Evolutionary conservation across 2,329 filamentous ascomycete genomes (phyloP).

Genomic region (Alternaria sp.): DNA sequence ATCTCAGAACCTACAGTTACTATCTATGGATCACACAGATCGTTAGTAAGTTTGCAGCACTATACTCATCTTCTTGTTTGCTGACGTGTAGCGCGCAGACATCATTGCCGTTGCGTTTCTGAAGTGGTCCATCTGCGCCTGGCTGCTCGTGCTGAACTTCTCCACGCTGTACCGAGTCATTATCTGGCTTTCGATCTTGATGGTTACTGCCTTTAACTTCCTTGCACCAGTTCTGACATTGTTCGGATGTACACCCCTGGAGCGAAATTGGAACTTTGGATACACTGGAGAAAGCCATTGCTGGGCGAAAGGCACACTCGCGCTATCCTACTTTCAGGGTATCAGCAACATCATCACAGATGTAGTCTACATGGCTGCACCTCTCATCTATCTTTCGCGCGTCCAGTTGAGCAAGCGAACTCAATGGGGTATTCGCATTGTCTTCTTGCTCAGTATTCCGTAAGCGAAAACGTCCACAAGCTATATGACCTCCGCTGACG

Average conservation of each 20-base stretch:
- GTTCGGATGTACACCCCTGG: conserved; percentile 39
- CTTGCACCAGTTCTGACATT: conserved; percentile 33
- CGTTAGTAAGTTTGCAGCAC: conserved; percentile 18
- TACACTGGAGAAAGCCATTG: conserved; percentile 26
- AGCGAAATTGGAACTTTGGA: conserved; percentile 38
- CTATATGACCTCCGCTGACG: neutral
- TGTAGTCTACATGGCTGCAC: conserved; percentile 38
- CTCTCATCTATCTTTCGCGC: conserved; percentile 36
- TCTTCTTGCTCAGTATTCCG: conserved; percentile 42
- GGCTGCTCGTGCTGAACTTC: conserved; percentile 41
- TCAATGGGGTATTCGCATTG: conserved; percentile 38
- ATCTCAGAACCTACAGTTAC: conserved; percentile 30
- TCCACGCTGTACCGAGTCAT: conserved; percentile 34
- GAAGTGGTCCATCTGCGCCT: conserved; percentile 43
- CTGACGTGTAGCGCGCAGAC: conserved; percentile 10
- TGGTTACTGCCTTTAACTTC: conserved; percentile 40
- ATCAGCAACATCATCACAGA: conserved; percentile 43
- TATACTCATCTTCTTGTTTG: neutral
- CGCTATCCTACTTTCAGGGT: conserved; percentile 36
- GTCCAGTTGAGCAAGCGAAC: conserved; percentile 35
- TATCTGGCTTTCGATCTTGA: conserved; percentile 38
- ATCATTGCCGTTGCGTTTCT: conserved; percentile 40
- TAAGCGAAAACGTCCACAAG: conserved; percentile 17
- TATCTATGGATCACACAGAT: conserved; percentile 37
- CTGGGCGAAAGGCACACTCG: conserved; percentile 32